Conservation (phyloP, 768 basidiomycete species). For the Leccinum barrowsii region DNA sequence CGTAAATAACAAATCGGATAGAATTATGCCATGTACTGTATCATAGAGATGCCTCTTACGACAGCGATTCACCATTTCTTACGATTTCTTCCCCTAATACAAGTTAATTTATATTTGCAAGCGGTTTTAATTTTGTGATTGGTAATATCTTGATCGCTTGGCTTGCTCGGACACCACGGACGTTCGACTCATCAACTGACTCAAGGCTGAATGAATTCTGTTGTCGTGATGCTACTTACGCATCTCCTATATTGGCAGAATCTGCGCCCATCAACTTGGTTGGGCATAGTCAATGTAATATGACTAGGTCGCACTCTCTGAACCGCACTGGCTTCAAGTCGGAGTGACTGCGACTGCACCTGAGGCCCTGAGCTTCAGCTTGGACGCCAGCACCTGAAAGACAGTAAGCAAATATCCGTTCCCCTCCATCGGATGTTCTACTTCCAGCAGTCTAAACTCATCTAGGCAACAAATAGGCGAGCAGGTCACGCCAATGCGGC, state of each 20-base stretch:
- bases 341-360: background rate
- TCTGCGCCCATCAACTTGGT: background rate
- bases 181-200: background rate
- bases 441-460: background rate
- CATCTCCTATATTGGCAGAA: background rate
- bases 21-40: conserved; percentile 18
- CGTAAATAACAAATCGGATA: conserved; percentile 8
- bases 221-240: background rate
- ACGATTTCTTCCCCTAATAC: background rate
- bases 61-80: conserved; percentile 1
- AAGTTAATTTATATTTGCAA: background rate
- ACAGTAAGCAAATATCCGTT: background rate
- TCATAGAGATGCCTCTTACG: conserved; percentile 15
- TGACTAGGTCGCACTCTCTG: background rate
- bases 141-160: background rate
- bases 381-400: background rate
- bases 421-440: background rate
- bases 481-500: background rate
- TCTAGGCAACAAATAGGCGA: background rate
- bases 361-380: background rate
- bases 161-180: conserved; percentile 5
- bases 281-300: background rate
- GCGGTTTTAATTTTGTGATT: background rate
- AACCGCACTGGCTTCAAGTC: background rate
- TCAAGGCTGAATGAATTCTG: background rate